Percentiles rank a stretch among this genome's conserved stretches.
Evolutionary conservation across 2,329 filamentous ascomycete species (phyloP).

Genomic region (Huntiella bhutanensis): DNA sequence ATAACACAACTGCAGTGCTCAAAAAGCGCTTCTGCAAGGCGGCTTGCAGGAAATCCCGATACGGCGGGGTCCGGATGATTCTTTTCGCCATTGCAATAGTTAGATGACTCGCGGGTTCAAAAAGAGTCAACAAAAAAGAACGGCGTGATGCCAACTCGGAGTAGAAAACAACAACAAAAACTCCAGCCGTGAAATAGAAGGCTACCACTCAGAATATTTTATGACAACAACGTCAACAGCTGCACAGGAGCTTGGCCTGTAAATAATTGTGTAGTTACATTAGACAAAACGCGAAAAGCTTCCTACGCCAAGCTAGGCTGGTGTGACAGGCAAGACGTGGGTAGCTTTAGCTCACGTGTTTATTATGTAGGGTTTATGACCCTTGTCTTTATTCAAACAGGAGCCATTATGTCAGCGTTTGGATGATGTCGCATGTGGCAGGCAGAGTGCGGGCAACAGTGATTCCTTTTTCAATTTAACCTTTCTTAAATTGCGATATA

Average conservation of each 20-base stretch:
- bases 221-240: no score
- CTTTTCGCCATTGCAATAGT: constrained; percentile 5
- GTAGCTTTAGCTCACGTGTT: background rate
- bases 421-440: background rate
- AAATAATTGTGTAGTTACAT: no score
- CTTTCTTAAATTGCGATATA: no score
- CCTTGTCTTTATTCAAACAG: background rate
- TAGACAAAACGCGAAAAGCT: no score
- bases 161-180: no score
- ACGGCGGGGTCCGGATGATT: constrained; percentile 33
- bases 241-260: no score
- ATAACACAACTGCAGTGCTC: constrained; percentile 49
- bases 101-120: background rate
- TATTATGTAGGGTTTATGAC: background rate
- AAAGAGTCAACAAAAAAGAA: background rate
- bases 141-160: background rate
- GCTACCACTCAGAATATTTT: no score
- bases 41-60: constrained; percentile 82
- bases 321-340: no score
- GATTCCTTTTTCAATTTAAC: background rate
- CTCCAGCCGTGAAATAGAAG: no score
- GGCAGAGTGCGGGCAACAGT: background rate
- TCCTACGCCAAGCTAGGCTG: no score
- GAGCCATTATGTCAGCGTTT: constrained; percentile 2
- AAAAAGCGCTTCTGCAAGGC: constrained; percentile 74